These are phyloP conservation scores for Diplosphaera chodatii DNA, from an alignment of 139 green algal genomes.

Conservation along the genomic window DNA sequence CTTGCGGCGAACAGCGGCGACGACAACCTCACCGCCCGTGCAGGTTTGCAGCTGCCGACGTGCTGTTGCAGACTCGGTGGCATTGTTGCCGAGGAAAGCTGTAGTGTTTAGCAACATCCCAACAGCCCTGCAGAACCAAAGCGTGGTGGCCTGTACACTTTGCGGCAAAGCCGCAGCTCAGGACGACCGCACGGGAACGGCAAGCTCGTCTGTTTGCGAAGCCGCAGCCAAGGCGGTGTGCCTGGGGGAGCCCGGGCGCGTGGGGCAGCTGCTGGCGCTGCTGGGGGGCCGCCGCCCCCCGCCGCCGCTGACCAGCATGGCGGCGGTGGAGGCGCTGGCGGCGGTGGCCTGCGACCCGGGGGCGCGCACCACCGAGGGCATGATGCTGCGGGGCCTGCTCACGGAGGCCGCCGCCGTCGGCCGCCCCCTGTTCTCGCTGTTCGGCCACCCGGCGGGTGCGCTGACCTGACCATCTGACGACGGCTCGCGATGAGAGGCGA, in stretches of 20 bases:
- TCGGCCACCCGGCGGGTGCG: slow-evolving; percentile 52
- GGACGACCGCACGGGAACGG: no score
- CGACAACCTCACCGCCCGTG: slow-evolving; percentile 10
- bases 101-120: no score
- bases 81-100: no score
- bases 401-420: slow-evolving; percentile 52
- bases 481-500: no score
- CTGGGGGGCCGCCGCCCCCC: neutral
- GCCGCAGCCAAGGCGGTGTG: slow-evolving; percentile 48
- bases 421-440: slow-evolving; percentile 69
- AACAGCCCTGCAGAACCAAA: no score
- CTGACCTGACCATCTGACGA: no score
- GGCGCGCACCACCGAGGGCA: slow-evolving; percentile 48
- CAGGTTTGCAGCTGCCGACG: no score
- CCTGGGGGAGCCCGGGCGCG: slow-evolving; percentile 27
- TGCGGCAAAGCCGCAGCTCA: no score
- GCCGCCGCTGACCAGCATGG: neutral
- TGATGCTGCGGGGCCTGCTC: slow-evolving; percentile 28
- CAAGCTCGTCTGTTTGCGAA: neutral
- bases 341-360: slow-evolving; percentile 55
- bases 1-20: slow-evolving; percentile 2
- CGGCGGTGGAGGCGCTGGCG: slow-evolving; percentile 45
- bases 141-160: no score
- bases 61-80: no score
- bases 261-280: slow-evolving; percentile 11